Conservation (phyloP, 169 alveolate genomes). For the Eimeria praecox region DNA sequence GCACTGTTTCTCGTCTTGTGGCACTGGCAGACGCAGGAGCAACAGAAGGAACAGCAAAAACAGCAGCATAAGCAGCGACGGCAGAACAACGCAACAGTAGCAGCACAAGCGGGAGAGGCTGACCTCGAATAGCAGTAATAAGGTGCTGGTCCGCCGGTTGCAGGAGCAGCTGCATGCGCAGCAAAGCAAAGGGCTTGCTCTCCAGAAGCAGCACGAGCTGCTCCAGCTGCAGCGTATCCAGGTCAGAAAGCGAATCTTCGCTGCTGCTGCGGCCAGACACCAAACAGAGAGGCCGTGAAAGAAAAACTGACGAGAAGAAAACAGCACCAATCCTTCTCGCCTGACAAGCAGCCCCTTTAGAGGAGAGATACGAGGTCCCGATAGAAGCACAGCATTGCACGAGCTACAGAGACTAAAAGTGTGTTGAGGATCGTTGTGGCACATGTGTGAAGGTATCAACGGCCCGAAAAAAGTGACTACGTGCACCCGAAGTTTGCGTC, state of each 20-base stretch:
- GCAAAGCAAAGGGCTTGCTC: slow-evolving; percentile 53
- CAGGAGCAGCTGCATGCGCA: slow-evolving; percentile 47
- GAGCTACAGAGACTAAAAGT: neutral
- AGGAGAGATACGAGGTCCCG: neutral
- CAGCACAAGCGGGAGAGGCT: neutral
- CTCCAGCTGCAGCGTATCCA: slow-evolving; percentile 57
- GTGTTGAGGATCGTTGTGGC: neutral
- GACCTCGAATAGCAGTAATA: slow-evolving; percentile 56
- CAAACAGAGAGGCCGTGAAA: neutral
- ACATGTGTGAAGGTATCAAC: neutral
- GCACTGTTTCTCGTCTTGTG: neutral
- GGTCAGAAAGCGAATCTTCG: slow-evolving; percentile 44
- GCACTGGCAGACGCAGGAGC: neutral
- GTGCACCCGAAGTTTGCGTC: neutral
- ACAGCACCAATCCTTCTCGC: neutral
- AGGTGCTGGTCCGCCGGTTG: slow-evolving; percentile 60
- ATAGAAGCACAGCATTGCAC: neutral
- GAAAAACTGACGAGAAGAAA: neutral
- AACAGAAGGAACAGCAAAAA: neutral
- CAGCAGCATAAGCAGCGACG: neutral
- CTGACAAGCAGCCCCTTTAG: neutral
- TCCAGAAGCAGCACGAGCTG: slow-evolving; percentile 54
- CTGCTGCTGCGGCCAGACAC: slow-evolving; percentile 55
- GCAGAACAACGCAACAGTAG: neutral
- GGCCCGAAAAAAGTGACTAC: neutral